Evolutionary conservation across 192 early-diverging fungal species (phyloP), one percentile per base, ranked within the genome.

Genomic region (Spizellomyces sp.): DNA sequence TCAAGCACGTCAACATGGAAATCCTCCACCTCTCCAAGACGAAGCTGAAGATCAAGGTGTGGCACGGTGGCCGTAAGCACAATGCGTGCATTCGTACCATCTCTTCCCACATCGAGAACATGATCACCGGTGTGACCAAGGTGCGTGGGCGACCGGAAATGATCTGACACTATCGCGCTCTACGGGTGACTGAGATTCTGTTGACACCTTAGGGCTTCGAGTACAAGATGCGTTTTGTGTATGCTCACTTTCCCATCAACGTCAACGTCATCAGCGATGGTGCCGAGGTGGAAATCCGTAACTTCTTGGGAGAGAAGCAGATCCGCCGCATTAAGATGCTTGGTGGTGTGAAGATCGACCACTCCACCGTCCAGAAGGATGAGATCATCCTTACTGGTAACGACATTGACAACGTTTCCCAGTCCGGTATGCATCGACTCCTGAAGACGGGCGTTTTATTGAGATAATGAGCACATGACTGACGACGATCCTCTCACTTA

Each of bases 231-330:
- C 93, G 95, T 74, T 96, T 92, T 80, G 96, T 97, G 67, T 96
- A 96, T 75, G 96, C 96, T 66, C 96, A 99, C 91, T 99, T 99
- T 86, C 97, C 97, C 83, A 99, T 99, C 86, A 95, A 94, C 87
- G 92, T 91, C 74, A 94, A 92, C 80, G 90, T 97, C 69, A 77
- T 83, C 67, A 85, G 93, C 67, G 82, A 84, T 64, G 88, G 87
- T 65, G 84, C 88, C 75, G 81, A 83, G 10, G 89, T 97, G 58
- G 95, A 99, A 87, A 93, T 99, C 87, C 92, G 96, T 75, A 99
- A 99, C 93, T 99, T 96, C 86, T 85, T 99, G 69, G 96, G 96
- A 75, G 92, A 99, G 85, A 96, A 94, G 90, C 80, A 91, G 55
- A 87, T 94, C 79, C 91, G 93, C 83, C 84, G 87, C 77, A 89